Evolutionary conservation across 805 yeast genomes (phyloP).

Genomic region (Zygoascus bituminiphila): DNA sequence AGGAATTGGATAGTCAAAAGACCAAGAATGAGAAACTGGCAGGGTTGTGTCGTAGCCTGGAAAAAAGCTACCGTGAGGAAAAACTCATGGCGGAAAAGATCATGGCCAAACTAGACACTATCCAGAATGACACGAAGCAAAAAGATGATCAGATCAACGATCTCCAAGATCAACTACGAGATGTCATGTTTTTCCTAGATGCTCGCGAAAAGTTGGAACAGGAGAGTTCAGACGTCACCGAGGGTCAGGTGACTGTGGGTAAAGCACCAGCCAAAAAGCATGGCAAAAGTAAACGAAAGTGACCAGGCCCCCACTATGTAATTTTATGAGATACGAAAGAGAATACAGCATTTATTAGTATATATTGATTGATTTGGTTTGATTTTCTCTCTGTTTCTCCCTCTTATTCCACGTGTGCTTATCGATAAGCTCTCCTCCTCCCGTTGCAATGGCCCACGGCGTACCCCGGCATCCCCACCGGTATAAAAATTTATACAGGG

Average conservation of each 20-base stretch:
- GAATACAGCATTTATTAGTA: too few species aligned
- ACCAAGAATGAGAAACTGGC: conserved; percentile 17
- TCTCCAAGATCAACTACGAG: conserved; percentile 36
- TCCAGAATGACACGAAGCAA: conserved; percentile 24
- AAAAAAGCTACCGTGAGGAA: conserved; percentile 39
- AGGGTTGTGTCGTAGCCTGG: conserved; percentile 24
- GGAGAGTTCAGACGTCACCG: conserved; percentile 61
- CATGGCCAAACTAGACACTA: conserved; percentile 32
- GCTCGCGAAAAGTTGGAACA: conserved; percentile 63
- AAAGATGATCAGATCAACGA: conserved; percentile 23
- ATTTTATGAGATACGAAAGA: background rate
- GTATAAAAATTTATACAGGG: background rate
- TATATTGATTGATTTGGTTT: too few species aligned
- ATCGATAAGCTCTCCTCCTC: too few species aligned
- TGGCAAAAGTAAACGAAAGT: background rate
- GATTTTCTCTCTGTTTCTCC: too few species aligned
- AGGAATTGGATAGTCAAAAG: conserved; percentile 2
- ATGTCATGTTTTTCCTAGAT: conserved; percentile 73
- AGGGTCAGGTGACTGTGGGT: conserved; percentile 40
- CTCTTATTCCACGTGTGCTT: too few species aligned
- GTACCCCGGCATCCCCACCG: too few species aligned
- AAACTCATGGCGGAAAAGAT: conserved; percentile 37
- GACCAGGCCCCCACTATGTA: too few species aligned
- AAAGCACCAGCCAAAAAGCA: conserved; percentile 5
- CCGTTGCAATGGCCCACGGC: too few species aligned